Conservation (phyloP, 1,284 basidiomycete genomes). For the Trichosporon coremiiforme region DNA sequence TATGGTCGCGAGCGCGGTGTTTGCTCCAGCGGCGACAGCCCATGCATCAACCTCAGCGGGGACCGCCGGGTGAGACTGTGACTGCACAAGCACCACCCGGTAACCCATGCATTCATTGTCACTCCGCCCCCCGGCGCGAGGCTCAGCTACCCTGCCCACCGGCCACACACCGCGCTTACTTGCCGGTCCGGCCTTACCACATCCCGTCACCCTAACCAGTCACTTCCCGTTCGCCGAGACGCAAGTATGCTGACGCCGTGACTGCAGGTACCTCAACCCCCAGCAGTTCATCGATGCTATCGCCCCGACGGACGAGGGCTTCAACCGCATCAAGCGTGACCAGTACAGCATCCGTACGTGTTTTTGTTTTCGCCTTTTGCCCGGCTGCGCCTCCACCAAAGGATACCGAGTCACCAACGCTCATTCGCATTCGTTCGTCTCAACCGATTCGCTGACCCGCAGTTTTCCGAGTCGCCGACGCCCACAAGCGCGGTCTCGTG, state of each 20-base stretch:
- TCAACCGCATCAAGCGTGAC: slow-evolving; percentile 76
- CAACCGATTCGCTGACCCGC: slow-evolving; percentile 31
- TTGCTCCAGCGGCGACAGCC: background rate
- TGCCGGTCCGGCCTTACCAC: background rate
- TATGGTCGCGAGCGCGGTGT: background rate
- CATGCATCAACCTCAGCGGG: slow-evolving; percentile 1
- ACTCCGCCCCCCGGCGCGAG: background rate
- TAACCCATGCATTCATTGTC: slow-evolving; percentile 11
- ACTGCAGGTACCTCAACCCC: slow-evolving; percentile 69
- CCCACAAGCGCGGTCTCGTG: slow-evolving; percentile 71
- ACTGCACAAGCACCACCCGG: background rate
- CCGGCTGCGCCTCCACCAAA: background rate
- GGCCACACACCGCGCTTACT: slow-evolving; percentile 2
- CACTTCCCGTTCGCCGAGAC: slow-evolving; percentile 5
- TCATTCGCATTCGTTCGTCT: background rate
- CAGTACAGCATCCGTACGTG: slow-evolving; percentile 72
- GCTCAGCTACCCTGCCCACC: background rate
- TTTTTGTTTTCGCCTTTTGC: background rate
- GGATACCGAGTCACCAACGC: background rate
- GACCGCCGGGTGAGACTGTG: background rate
- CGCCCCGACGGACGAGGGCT: slow-evolving; percentile 73
- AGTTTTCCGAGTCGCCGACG: slow-evolving; percentile 87
- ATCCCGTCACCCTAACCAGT: background rate
- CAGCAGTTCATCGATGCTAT: slow-evolving; percentile 91
- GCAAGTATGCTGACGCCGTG: slow-evolving; percentile 1